Percentiles rank a stretch among this genome's conserved stretches.
phyloP scores from a whole-genome alignment of 495 filamentous ascomycete genomes.

The Penicillium paradoxum region DNA sequence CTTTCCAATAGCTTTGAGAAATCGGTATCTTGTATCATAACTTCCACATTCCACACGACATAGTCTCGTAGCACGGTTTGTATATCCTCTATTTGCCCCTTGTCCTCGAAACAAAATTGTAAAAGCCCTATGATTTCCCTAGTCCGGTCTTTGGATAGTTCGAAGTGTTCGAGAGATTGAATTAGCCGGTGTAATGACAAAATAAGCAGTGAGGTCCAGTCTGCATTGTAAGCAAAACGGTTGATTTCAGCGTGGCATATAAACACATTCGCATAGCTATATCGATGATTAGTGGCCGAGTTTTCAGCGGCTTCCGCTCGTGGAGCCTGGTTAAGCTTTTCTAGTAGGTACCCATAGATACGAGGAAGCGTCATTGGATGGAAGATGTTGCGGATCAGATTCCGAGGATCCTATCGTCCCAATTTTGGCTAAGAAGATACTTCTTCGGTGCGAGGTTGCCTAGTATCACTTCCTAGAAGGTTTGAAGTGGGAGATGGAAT shows the following conservation, averaged over 20 bases:
- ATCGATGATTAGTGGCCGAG: slow-evolving; percentile 6
- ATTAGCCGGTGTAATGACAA: slow-evolving; percentile 29
- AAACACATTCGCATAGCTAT: slow-evolving; percentile 28
- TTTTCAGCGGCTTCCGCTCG: background rate
- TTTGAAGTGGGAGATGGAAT: slow-evolving; percentile 4
- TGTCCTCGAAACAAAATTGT: slow-evolving; percentile 31
- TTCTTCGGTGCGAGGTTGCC: background rate
- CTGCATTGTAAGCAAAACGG: slow-evolving; percentile 24
- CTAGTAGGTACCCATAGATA: background rate
- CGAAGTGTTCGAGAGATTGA: slow-evolving; percentile 24
- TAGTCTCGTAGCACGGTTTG: slow-evolving; percentile 11
- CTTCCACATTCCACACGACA: slow-evolving; percentile 1
- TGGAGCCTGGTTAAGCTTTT: slow-evolving; percentile 4
- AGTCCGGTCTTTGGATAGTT: slow-evolving; percentile 23
- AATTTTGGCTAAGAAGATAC: slow-evolving; percentile 3
- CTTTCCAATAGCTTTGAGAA: background rate
- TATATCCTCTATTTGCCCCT: slow-evolving; percentile 17
- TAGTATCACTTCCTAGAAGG: background rate
- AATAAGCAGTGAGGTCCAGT: slow-evolving; percentile 20
- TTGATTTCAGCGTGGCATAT: slow-evolving; percentile 29
- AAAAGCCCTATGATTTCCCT: slow-evolving; percentile 28
- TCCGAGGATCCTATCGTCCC: too few species aligned
- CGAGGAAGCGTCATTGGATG: background rate
- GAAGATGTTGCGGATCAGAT: too few species aligned
- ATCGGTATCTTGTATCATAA: background rate